These are phyloP conservation scores for Vitis hybrid DNA, from an alignment of 177 flowering plant species.

Conservation along the genomic window DNA sequence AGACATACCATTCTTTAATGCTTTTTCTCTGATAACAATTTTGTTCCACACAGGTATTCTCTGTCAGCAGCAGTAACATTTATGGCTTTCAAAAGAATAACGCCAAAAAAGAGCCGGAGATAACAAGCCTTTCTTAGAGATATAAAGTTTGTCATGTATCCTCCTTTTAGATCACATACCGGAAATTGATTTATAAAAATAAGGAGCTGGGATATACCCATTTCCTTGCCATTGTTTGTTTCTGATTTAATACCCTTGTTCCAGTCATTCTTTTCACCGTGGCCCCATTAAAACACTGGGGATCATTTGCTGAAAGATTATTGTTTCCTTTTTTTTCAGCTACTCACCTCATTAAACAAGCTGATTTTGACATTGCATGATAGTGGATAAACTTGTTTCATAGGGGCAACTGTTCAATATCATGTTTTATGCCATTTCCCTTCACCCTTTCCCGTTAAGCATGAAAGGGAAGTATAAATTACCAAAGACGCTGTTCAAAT, in stretches of 20 bases:
- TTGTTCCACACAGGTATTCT: constrained; percentile 70
- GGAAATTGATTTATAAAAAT: background rate
- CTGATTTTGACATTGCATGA: background rate
- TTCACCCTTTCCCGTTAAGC: too few species aligned
- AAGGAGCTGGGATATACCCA: background rate
- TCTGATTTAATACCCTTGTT: background rate
- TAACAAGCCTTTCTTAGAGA: constrained; percentile 19
- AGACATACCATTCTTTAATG: too few species aligned
- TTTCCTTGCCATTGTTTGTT: background rate
- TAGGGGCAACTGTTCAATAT: too few species aligned
- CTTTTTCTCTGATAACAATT: background rate
- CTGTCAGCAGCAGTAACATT: constrained; percentile 88
- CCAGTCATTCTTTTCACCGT: background rate
- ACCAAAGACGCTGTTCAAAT: too few species aligned
- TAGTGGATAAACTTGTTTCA: too few species aligned
- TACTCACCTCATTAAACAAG: background rate
- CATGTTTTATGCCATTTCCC: too few species aligned
- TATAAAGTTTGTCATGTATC: background rate
- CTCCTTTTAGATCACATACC: background rate
- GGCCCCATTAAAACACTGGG: background rate
- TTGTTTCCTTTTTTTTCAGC: background rate
- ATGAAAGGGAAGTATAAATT: too few species aligned
- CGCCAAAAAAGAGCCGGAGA: constrained; percentile 50
- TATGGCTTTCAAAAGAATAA: constrained; percentile 86
- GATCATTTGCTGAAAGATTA: background rate